Conservation (phyloP, 1,284 basidiomycete genomes). For the Papiliotrema flavescens region DNA sequence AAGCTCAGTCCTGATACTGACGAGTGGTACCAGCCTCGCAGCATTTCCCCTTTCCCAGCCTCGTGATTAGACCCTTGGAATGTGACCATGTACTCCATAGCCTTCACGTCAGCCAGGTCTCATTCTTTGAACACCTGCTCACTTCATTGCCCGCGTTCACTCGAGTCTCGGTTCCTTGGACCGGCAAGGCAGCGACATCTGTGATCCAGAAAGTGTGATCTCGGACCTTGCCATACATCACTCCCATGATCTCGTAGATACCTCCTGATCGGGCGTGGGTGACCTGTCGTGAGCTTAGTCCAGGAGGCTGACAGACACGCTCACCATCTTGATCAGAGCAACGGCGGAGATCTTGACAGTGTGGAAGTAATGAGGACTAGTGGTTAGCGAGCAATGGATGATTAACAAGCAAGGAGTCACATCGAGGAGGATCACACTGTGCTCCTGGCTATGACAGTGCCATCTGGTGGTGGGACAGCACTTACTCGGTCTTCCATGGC, state of each 20-base stretch:
- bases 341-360: slow-evolving; percentile 91
- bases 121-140: slow-evolving; percentile 1
- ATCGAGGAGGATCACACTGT: no score
- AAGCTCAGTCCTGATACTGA: slow-evolving; percentile 11
- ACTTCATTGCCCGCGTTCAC: slow-evolving; percentile 90
- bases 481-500: slow-evolving; percentile 85
- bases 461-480: no score
- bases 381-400: neutral
- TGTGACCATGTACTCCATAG: slow-evolving; percentile 98
- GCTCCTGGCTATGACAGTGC: no score
- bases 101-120: slow-evolving; percentile 40
- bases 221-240: slow-evolving; percentile 96
- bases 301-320: no score
- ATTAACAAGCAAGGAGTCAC: neutral
- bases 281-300: no score
- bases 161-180: slow-evolving; percentile 97
- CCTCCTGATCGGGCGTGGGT: slow-evolving; percentile 97
- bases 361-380: slow-evolving; percentile 86
- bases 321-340: slow-evolving; percentile 96
- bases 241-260: slow-evolving; percentile 97
- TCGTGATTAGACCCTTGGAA: slow-evolving; percentile 76
- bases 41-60: slow-evolving; percentile 77
- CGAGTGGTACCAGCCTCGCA: slow-evolving; percentile 99
- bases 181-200: slow-evolving; percentile 94
- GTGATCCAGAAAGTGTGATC: slow-evolving; percentile 83